Conservation (phyloP, 768 basidiomycete species). For the Mycena metata region DNA sequence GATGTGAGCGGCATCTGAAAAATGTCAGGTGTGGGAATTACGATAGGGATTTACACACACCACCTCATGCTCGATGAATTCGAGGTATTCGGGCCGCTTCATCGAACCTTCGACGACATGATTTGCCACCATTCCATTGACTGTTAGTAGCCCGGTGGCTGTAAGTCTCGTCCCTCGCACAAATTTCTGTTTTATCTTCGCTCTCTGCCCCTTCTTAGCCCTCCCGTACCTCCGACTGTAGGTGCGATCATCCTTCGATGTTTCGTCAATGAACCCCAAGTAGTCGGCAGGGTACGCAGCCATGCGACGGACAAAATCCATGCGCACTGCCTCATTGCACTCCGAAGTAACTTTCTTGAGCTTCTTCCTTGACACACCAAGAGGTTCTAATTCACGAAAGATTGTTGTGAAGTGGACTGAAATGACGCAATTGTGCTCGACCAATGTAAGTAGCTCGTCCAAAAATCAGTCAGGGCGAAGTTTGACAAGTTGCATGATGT, state of each 20-base stretch:
- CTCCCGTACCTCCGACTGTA: conserved; percentile 38
- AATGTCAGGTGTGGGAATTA: not conserved
- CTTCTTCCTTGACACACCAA: conserved; percentile 46
- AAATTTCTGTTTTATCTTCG: conserved; percentile 45
- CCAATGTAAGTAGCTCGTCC: conserved; percentile 47
- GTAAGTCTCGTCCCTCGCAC: conserved; percentile 46
- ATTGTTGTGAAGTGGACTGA: conserved; percentile 51
- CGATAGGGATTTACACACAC: conserved; percentile 28
- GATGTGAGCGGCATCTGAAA: conserved; percentile 41
- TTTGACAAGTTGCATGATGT: conserved; percentile 39
- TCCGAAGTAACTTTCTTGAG: conserved; percentile 49
- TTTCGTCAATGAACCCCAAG: conserved; percentile 53
- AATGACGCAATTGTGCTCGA: conserved; percentile 48
- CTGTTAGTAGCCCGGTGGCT: conserved; percentile 43
- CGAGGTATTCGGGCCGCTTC: conserved; percentile 39
- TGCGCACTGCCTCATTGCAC: conserved; percentile 42
- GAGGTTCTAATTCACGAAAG: conserved; percentile 43
- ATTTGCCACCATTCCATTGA: conserved; percentile 48
- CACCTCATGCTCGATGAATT: conserved; percentile 45
- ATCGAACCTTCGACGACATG: conserved; percentile 49
- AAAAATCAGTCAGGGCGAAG: conserved; percentile 50
- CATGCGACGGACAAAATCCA: conserved; percentile 46
- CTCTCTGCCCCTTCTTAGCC: conserved; percentile 41
- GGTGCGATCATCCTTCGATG: conserved; percentile 47
- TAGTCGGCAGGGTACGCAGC: conserved; percentile 48